These are phyloP conservation scores for Pholiota conissans DNA, from an alignment of 768 basidiomycete genomes.

Conservation along the genomic window DNA sequence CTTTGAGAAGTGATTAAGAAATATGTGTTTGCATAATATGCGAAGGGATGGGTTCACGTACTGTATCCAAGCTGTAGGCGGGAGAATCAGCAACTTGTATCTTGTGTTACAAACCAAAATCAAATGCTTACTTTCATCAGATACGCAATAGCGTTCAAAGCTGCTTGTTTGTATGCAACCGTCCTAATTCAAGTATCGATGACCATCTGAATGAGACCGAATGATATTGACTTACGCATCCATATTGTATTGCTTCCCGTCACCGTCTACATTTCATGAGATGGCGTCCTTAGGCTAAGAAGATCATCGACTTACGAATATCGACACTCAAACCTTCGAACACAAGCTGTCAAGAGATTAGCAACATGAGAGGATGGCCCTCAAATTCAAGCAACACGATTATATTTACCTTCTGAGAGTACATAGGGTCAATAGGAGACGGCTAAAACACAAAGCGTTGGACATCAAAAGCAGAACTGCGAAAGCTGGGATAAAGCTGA, in stretches of 20 bases:
- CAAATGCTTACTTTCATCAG: conserved; percentile 52
- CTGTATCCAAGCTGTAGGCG: conserved; percentile 68
- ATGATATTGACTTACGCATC: conserved; percentile 48
- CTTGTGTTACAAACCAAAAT: too few species aligned
- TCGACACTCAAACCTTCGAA: conserved; percentile 80
- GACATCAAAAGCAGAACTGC: neutral
- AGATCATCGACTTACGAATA: conserved; percentile 43
- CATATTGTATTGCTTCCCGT: conserved; percentile 78
- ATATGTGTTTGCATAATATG: neutral
- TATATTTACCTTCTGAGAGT: conserved; percentile 56
- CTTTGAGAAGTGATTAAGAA: conserved; percentile 27
- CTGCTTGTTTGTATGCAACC: conserved; percentile 80
- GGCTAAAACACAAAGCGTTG: conserved; percentile 42
- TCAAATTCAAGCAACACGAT: neutral
- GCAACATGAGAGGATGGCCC: neutral
- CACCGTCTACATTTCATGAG: conserved; percentile 48
- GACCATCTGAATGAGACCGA: neutral
- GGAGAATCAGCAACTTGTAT: neutral
- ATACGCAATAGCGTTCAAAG: conserved; percentile 74
- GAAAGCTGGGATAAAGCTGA: conserved; percentile 24
- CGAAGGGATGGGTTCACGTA: conserved; percentile 37
- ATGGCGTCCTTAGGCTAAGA: neutral
- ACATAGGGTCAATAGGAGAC: conserved; percentile 73
- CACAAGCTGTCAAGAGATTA: conserved; percentile 43
- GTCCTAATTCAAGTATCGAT: conserved; percentile 38